Evolutionary conservation across 352 stramenopile genomes (phyloP).

Genomic region (Blastocystis sp.): DNA sequence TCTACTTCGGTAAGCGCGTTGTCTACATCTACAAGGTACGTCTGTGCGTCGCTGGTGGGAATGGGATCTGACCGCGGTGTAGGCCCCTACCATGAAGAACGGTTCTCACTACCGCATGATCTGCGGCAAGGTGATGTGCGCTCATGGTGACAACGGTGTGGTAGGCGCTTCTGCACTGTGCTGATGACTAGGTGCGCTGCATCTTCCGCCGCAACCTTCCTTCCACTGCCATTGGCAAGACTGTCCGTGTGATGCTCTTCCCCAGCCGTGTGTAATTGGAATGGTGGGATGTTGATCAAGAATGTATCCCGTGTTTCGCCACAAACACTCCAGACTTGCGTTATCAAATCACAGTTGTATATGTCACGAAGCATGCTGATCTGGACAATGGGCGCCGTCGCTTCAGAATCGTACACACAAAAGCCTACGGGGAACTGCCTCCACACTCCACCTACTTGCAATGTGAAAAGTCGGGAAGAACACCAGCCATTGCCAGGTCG

Average conservation of each 20-base stretch:
- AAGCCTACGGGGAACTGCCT: slow-evolving; percentile 1
- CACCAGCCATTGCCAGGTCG: slow-evolving; percentile 11
- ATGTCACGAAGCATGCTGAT: slow-evolving; percentile 22
- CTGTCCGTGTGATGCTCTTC: slow-evolving; percentile 98
- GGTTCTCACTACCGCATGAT: slow-evolving; percentile 88
- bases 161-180: slow-evolving; percentile 76
- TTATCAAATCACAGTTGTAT: slow-evolving; percentile 35
- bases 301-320: not conserved
- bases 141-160: slow-evolving; percentile 95
- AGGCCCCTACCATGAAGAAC: slow-evolving; percentile 83
- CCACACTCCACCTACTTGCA: not conserved
- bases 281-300: slow-evolving; percentile 70
- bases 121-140: slow-evolving; percentile 94
- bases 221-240: slow-evolving; percentile 88
- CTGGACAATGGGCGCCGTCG: not conserved
- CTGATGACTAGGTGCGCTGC: slow-evolving; percentile 73
- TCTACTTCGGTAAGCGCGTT: slow-evolving; percentile 99
- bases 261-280: slow-evolving; percentile 89
- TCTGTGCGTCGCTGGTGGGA: not conserved
- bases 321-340: not conserved
- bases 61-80: not conserved
- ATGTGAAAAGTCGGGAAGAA: slow-evolving; percentile 56
- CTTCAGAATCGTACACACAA: not conserved
- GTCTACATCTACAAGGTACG: slow-evolving; percentile 98
- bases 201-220: slow-evolving; percentile 97